A percentile compares a stretch with the other conserved stretches of the same genome.
Conservation (phyloP, 1,284 basidiomycete species). For the Cystobasidium slooffiae region DNA sequence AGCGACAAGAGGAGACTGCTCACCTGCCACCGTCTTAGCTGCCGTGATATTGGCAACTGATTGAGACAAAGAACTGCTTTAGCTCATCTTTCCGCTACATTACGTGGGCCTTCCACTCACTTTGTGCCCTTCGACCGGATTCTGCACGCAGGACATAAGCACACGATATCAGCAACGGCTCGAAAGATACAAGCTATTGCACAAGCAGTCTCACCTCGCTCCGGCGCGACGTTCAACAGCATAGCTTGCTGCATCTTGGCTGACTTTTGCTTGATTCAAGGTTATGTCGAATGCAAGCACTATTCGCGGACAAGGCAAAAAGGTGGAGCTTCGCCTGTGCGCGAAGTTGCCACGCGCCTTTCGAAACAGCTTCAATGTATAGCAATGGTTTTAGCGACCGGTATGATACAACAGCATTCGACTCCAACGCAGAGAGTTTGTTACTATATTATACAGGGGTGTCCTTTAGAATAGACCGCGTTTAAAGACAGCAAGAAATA, state of each 20-base stretch:
- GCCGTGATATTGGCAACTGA: constrained; percentile 97
- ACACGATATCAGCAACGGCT: constrained; percentile 6
- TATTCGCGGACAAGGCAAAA: not conserved
- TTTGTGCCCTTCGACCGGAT: constrained; percentile 39
- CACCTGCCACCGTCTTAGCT: constrained; percentile 71
- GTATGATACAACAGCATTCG: too few relatives aligned
- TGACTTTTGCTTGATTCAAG: not conserved
- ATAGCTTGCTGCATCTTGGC: constrained; percentile 41
- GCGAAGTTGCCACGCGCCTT: not conserved
- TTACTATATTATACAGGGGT: too few relatives aligned
- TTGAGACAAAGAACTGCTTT: not conserved
- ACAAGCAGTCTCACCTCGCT: constrained; percentile 25
- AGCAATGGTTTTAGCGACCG: too few relatives aligned
- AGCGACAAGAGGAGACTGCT: constrained; percentile 47
- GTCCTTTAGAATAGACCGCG: not conserved
- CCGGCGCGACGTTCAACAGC: constrained; percentile 41
- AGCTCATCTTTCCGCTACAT: not conserved
- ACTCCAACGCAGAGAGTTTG: too few relatives aligned
- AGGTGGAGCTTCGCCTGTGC: not conserved
- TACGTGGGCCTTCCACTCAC: constrained; percentile 15
- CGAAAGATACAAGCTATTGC: not conserved
- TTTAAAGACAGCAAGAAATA: not conserved
- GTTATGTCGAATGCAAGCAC: not conserved
- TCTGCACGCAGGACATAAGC: constrained; percentile 21
- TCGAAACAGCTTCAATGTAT: too few relatives aligned